phyloP scores from a whole-genome alignment of 129 eudicot species.

The carrot (Daucus carota) region DNA sequence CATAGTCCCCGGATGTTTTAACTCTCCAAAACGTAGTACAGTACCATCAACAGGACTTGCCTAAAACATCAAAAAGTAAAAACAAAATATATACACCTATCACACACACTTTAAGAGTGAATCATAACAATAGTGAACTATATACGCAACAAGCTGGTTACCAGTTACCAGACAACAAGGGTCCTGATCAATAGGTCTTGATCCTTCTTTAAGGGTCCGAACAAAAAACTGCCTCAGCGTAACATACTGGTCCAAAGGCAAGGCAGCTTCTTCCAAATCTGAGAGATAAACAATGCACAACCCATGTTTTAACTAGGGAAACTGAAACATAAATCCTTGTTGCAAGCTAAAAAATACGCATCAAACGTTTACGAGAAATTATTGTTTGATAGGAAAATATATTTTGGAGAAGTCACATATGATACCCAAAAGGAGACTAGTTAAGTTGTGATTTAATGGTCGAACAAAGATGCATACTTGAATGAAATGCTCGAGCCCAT shows the following conservation, averaged over 20 bases:
- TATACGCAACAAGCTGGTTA: slow-evolving; percentile 45
- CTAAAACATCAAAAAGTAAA: slow-evolving; percentile 28
- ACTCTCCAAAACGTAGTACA: slow-evolving; percentile 74
- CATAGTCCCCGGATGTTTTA: slow-evolving; percentile 70
- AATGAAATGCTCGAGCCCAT: slow-evolving; percentile 96
- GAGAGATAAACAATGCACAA: slow-evolving; percentile 8
- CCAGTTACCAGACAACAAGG: slow-evolving; percentile 97
- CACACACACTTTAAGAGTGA: background rate
- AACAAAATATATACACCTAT: background rate
- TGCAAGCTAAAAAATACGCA: background rate
- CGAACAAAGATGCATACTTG: slow-evolving; percentile 50
- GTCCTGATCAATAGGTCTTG: slow-evolving; percentile 80
- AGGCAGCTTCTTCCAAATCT: slow-evolving; percentile 82
- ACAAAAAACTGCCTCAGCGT: slow-evolving; percentile 68
- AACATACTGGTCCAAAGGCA: slow-evolving; percentile 83
- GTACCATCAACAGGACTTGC: slow-evolving; percentile 96
- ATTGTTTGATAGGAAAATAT: background rate
- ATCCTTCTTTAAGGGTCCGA: slow-evolving; percentile 74
- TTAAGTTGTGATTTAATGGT: background rate
- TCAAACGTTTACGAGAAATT: background rate
- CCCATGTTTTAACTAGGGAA: background rate
- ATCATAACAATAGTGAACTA: slow-evolving; percentile 6
- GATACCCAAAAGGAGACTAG: background rate
- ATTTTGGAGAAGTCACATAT: background rate
- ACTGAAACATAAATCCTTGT: background rate